phyloP scores from a whole-genome alignment of 441 rosid species.

The Jatropha podagrica region DNA sequence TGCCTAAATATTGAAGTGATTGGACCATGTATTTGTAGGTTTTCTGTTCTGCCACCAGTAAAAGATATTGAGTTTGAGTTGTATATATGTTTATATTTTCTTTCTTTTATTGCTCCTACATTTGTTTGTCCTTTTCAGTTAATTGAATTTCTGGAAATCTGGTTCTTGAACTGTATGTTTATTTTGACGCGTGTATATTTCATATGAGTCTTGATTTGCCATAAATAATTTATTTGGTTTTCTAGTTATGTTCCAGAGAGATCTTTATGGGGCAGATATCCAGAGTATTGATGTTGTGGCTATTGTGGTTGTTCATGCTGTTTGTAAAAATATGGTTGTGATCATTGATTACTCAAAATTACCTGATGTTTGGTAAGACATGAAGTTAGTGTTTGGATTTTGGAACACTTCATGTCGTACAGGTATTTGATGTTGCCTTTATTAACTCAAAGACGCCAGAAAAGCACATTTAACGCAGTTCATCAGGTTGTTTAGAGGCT shows the following conservation, averaged over 20 bases:
- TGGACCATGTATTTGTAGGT: conserved; percentile 25
- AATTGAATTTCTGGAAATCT: conserved; percentile 13
- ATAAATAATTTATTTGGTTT: conserved; percentile 48
- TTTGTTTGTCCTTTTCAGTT: not conserved
- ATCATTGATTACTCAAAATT: conserved; percentile 42
- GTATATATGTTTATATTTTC: conserved; percentile 3
- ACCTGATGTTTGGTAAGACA: conserved; percentile 46
- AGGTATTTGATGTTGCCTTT: conserved; percentile 36
- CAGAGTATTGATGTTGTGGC: conserved; percentile 60
- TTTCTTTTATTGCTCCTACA: not conserved
- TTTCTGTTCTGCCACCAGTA: conserved; percentile 14
- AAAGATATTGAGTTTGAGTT: conserved; percentile 23
- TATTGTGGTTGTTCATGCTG: conserved; percentile 73
- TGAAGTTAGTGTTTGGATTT: conserved; percentile 22
- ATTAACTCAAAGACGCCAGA: not conserved
- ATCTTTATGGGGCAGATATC: conserved; percentile 54
- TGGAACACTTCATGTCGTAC: conserved; percentile 30
- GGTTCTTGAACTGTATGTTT: conserved; percentile 10
- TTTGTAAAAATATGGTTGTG: conserved; percentile 56
- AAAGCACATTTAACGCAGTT: too few species aligned
- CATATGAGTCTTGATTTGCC: conserved; percentile 34
- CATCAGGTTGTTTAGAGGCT: too few species aligned
- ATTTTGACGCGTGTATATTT: conserved; percentile 8
- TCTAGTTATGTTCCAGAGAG: conserved; percentile 69
- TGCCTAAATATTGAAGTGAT: conserved; percentile 21